phyloP scores from a whole-genome alignment of 805 yeast genomes.

The Lipomyces lipofer region DNA sequence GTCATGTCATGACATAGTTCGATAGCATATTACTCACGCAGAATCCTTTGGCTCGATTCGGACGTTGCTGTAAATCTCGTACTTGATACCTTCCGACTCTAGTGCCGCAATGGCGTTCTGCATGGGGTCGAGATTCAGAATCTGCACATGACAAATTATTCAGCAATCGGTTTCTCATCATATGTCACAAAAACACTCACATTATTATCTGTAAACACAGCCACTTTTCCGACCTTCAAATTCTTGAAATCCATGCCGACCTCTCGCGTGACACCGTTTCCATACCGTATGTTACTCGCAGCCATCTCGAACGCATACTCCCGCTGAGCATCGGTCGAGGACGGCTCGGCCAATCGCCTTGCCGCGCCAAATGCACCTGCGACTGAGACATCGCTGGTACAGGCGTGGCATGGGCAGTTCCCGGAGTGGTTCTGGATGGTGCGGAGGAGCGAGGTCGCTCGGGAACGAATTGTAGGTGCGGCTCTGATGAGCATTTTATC shows the following conservation, averaged over 20 bases:
- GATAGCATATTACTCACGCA: too few species aligned
- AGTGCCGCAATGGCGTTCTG: conserved; percentile 39
- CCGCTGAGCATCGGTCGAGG: conserved; percentile 27
- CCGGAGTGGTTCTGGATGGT: conserved; percentile 37
- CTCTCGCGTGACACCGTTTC: conserved; percentile 44
- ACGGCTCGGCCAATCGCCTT: conserved; percentile 18
- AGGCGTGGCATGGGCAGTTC: conserved; percentile 42
- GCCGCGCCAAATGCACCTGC: conserved; percentile 25
- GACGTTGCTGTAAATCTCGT: conserved; percentile 41
- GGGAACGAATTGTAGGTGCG: conserved; percentile 18
- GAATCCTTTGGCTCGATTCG: conserved; percentile 44
- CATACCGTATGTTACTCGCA: conserved; percentile 43
- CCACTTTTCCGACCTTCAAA: conserved; percentile 39
- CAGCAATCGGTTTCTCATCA: not conserved
- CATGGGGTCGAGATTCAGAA: conserved; percentile 38
- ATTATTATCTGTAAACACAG: conserved; percentile 42
- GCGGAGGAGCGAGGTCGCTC: conserved; percentile 28
- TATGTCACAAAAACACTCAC: conserved; percentile 6
- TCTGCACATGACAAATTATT: conserved; percentile 9
- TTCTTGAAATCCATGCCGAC: conserved; percentile 44
- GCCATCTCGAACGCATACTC: conserved; percentile 47
- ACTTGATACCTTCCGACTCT: conserved; percentile 40
- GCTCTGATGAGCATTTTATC: conserved; percentile 21
- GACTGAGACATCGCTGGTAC: conserved; percentile 29
- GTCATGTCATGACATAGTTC: conserved; percentile 1